Conservation (phyloP, 805 yeast species). For the Barnettozyma sp. region DNA sequence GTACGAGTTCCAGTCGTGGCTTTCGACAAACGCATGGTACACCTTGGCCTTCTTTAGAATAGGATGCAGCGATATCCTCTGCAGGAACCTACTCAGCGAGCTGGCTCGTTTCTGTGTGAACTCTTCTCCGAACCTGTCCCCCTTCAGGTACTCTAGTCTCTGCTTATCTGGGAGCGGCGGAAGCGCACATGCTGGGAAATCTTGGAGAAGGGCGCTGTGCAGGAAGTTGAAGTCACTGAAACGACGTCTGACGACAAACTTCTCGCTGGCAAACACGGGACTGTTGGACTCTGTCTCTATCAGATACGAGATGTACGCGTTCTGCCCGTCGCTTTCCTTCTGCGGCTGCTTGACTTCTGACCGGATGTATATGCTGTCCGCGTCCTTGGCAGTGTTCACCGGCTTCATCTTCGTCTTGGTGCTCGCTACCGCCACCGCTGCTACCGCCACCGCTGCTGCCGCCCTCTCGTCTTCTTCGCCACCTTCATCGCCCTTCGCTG, state of each 20-base stretch:
- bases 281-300: slow-evolving; percentile 57
- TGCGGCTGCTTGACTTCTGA: slow-evolving; percentile 51
- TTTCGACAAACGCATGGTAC: slow-evolving; percentile 63
- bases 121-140: slow-evolving; percentile 81
- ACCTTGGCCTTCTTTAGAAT: slow-evolving; percentile 60
- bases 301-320: slow-evolving; percentile 69
- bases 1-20: slow-evolving; percentile 68
- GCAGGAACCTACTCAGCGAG: slow-evolving; percentile 69
- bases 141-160: slow-evolving; percentile 85
- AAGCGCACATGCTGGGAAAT: slow-evolving; percentile 76
- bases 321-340: slow-evolving; percentile 67
- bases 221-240: slow-evolving; percentile 82
- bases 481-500: no score
- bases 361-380: slow-evolving; percentile 25
- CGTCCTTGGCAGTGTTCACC: slow-evolving; percentile 1
- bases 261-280: slow-evolving; percentile 43
- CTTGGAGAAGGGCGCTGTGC: slow-evolving; percentile 65
- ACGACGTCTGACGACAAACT: slow-evolving; percentile 61
- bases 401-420: not conserved
- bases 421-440: not conserved
- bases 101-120: slow-evolving; percentile 80
- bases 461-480: no score
- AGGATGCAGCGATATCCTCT: slow-evolving; percentile 71
- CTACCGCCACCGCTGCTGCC: not conserved
- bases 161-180: slow-evolving; percentile 95